Base-by-base conservation (phyloP, 2,329 filamentous ascomycete genomes). In the Phoma sp. region DNA sequence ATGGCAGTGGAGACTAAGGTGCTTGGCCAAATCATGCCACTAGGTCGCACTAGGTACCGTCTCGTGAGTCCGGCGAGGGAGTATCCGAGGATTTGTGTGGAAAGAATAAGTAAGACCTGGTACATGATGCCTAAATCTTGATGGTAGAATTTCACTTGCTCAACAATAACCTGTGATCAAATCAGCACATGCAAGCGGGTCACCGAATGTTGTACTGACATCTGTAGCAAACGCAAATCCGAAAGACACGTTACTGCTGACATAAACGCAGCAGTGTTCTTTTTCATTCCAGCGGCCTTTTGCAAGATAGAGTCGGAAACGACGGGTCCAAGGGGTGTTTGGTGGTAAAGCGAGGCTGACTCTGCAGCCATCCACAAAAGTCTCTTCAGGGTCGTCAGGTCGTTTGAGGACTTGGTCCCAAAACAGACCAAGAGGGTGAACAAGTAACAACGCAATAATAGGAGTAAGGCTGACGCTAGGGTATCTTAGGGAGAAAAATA, bases 11-110 rank as follows among this genome's bases (percentile, higher is more conserved):
- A 93, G 82, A 93, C 92, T 42, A 96, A 80, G 0, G 92, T 96
- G 18, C 89, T 89, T 1, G 92, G 92, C 92, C 92, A 96, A 40
- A 96, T 92, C 89, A 96, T 96, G 54, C 90, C 90, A 57, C 89
- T 90, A 0, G 92, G 92, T 21, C 91, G 86, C 23, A 96, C 91
- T 4, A 96, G 81, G 71, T 92, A 95, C 42, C 90, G 85, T 52
- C 91, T 83, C 2, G 90, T 90, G 36, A 96, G 80, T 2, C 92
- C 92, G 42, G 92, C 92, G 71, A 96, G 92, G 3, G 91, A 87
- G 72, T 96, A 96, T 12, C 92, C 92, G 28, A 96, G 78, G 23
- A 95, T 90, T 71, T 96, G 92, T 0, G 91, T 95, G 2, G 91
- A 95, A 14, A 96, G 81, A 0, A 90, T 95, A 34, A 96, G 84